Evolutionary conservation across 257 asterid genomes (phyloP).

Genomic region (Nicotiana benthamiana): DNA sequence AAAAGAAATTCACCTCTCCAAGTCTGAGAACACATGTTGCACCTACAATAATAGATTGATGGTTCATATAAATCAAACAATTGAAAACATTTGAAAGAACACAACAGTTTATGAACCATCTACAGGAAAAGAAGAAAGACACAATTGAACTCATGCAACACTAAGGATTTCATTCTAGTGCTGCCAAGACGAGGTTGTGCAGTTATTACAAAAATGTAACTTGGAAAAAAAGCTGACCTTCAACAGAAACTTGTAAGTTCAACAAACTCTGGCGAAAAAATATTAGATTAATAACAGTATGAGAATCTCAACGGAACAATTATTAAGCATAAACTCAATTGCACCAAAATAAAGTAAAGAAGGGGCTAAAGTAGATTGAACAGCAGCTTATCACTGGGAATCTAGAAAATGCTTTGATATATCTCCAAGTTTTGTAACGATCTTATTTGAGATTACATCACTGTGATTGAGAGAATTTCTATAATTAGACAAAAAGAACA

Average conservation of each 20-base stretch:
- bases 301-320: not conserved
- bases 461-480: not conserved
- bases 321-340: not conserved
- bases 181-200: not conserved
- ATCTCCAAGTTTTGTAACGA: not conserved
- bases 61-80: not conserved
- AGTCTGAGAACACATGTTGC: constrained; percentile 65
- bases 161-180: not conserved
- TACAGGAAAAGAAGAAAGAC: not conserved
- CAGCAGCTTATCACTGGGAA: not conserved
- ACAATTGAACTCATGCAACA: not conserved
- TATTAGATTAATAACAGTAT: not conserved
- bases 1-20: constrained; percentile 59
- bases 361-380: not conserved
- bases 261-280: constrained; percentile 50
- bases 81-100: not conserved
- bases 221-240: constrained; percentile 40
- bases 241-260: constrained; percentile 72
- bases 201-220: not conserved
- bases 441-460: not conserved
- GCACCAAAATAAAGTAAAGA: not conserved
- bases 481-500: not conserved
- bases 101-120: not conserved
- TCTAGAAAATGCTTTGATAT: not conserved
- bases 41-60: constrained; percentile 38